A percentile compares a stretch with the other conserved stretches of the same genome.
Evolutionary conservation across 2,329 filamentous ascomycete genomes (phyloP).

Genomic region (Pestalotiopsis fici): DNA sequence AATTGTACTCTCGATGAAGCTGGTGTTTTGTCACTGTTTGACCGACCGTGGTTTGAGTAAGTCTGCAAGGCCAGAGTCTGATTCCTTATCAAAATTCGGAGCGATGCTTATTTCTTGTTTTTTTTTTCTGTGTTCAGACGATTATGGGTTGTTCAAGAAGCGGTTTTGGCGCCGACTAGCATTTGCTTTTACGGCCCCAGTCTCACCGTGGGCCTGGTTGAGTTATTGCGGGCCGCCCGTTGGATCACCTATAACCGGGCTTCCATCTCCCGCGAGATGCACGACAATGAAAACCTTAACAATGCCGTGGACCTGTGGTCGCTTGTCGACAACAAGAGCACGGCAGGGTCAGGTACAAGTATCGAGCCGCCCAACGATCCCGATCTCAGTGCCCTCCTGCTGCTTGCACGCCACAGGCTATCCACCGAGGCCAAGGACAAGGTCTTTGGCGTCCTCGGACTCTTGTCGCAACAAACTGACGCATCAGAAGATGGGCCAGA

Average conservation of each 20-base stretch:
- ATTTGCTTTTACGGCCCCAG: neutral
- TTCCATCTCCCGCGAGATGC: neutral
- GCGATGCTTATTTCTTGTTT: neutral
- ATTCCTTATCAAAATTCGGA: neutral
- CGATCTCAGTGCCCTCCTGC: neutral
- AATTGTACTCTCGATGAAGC: neutral
- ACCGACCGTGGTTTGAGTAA: neutral
- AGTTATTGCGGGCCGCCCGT: neutral
- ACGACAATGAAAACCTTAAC: neutral
- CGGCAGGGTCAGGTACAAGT: neutral
- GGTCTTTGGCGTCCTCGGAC: neutral
- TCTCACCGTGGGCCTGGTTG: neutral
- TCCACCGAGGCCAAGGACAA: neutral
- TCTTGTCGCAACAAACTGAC: neutral
- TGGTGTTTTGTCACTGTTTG: neutral
- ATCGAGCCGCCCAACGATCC: too few relatives aligned
- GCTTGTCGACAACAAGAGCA: neutral
- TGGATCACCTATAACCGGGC: neutral
- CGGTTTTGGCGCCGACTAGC: neutral
- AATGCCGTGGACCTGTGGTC: neutral
- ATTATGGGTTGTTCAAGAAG: neutral
- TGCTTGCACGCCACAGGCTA: neutral
- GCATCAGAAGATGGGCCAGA: neutral
- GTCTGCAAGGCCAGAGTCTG: neutral
- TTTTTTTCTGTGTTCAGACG: too few relatives aligned